Evolutionary conservation across 768 basidiomycete species (phyloP), one percentile per base, ranked within the genome.

Genomic region (Hericium coralloides): DNA sequence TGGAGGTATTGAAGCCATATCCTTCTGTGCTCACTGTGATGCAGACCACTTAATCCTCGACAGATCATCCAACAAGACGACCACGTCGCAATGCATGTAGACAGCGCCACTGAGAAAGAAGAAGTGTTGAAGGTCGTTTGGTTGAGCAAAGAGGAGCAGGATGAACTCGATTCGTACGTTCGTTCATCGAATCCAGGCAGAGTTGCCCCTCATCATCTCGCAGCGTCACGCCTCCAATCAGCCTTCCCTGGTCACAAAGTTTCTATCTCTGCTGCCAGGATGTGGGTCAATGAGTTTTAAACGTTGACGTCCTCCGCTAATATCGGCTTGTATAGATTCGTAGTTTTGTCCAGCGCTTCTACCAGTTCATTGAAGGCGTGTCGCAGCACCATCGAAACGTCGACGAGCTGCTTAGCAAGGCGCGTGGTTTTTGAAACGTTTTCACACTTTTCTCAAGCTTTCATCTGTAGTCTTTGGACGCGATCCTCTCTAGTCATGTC

Each of bases 191-290:
- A 47, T 50, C 41, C 1, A 18, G 14, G 25, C 17, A 31, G 23
- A 52, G 26, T 25, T 36, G 12, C 7, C 47, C 6, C 10, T 55
- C 12, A 50, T 20, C 26, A 4, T 39, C 7, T 51, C 26, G 55
- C 92, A 92, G 65, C 76, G 73, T 55, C 4, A 63, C 78, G 8
- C 71, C 85, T 54, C 92, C 94, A 4, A 74, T 86, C 56, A 75
- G 77, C 25, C 76, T 99, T 41, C 94, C 97, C 1, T 99, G 95
- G 90, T 98, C 95, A 0, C 87, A 90, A 67, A 89, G 90, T 1
- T 98, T 98, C 70, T 90, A 93, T 63, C 75, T 89, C n/a, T 95
- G 92, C 65, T 98, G 95, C 68, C 88, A 91, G 75, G 84, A 90
- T 66, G 91, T 91, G 68, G 26, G 76, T 59, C 37, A 57, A 18